phyloP scores from a whole-genome alignment of 2,329 filamentous ascomycete genomes.

The Monilinia fructicola region DNA sequence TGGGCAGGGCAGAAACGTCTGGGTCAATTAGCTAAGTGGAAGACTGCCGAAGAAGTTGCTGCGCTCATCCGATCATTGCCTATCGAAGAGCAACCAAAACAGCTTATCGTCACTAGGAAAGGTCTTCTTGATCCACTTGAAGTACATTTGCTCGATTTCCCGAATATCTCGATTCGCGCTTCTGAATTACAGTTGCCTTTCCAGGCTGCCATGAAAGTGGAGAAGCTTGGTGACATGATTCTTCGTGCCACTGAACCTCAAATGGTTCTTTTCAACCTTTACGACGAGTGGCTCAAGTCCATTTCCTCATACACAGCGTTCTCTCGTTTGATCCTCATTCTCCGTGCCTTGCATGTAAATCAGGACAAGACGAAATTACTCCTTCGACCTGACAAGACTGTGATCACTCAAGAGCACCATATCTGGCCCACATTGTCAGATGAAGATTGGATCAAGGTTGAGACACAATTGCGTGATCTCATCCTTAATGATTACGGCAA shows the following conservation, averaged over 20 bases:
- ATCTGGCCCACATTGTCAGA: slow-evolving; percentile 96
- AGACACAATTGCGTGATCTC: slow-evolving; percentile 89
- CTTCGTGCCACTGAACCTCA: slow-evolving; percentile 96
- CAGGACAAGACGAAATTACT: slow-evolving; percentile 98
- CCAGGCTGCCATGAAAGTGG: slow-evolving; percentile 99
- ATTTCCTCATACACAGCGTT: slow-evolving; percentile 99
- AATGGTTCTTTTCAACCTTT: slow-evolving; percentile 99
- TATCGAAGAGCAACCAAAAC: slow-evolving; percentile 97
- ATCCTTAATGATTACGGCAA: slow-evolving; percentile 99
- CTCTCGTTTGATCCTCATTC: slow-evolving; percentile 87
- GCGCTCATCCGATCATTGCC: slow-evolving; percentile 93
- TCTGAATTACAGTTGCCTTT: slow-evolving; percentile 96
- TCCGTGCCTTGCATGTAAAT: slow-evolving; percentile 94
- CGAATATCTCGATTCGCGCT: slow-evolving; percentile 96
- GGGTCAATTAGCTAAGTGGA: slow-evolving; percentile 97
- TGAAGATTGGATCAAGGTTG: slow-evolving; percentile 99
- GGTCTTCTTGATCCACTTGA: slow-evolving; percentile 95
- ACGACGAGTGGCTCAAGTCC: slow-evolving; percentile 98
- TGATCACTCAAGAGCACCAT: slow-evolving; percentile 97
- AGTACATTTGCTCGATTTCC: slow-evolving; percentile 96
- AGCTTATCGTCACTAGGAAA: slow-evolving; percentile 96
- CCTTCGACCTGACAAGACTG: slow-evolving; percentile 91
- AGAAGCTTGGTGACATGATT: slow-evolving; percentile 99
- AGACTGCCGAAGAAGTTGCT: slow-evolving; percentile 98
- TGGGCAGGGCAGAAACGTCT: slow-evolving; percentile 99